Percentiles rank a stretch among this genome's conserved stretches.
These are phyloP conservation scores for Ascodesmis nigricans DNA, from an alignment of 495 filamentous ascomycete species.

Conservation along the genomic window DNA sequence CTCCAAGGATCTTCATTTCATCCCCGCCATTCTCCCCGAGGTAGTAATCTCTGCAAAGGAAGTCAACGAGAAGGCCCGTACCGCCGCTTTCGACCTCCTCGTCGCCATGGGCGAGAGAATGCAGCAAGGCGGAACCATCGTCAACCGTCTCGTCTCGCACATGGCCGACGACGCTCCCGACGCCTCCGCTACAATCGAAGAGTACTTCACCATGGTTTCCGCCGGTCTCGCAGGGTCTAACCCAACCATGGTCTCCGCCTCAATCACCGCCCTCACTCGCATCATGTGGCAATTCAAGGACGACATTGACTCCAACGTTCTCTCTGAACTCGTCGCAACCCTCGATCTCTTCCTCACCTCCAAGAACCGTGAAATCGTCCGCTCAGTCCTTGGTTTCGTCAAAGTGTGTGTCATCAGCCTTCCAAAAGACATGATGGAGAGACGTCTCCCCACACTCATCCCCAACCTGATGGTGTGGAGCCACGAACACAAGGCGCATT, in stretches of 20 bases:
- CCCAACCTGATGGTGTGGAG: slow-evolving; percentile 88
- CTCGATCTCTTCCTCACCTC: slow-evolving; percentile 85
- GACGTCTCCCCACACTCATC: slow-evolving; percentile 49
- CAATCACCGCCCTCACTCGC: slow-evolving; percentile 75
- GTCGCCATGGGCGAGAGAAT: slow-evolving; percentile 73
- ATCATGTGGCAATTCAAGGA: slow-evolving; percentile 75
- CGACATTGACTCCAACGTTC: slow-evolving; percentile 29
- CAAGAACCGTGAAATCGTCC: slow-evolving; percentile 89
- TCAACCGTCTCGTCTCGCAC: slow-evolving; percentile 62
- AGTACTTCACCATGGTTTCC: slow-evolving; percentile 95
- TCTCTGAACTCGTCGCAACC: slow-evolving; percentile 66
- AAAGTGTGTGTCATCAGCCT: slow-evolving; percentile 84
- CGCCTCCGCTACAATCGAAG: slow-evolving; percentile 58
- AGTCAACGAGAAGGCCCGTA: slow-evolving; percentile 80
- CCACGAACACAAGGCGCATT: slow-evolving; percentile 90
- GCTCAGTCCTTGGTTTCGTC: slow-evolving; percentile 77
- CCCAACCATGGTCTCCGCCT: slow-evolving; percentile 87
- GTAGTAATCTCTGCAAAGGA: slow-evolving; percentile 91
- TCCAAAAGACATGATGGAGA: slow-evolving; percentile 48
- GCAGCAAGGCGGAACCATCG: slow-evolving; percentile 46
- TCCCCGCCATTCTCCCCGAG: slow-evolving; percentile 74
- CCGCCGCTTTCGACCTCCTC: slow-evolving; percentile 71
- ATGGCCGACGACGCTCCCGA: slow-evolving; percentile 62
- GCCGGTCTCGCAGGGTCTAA: slow-evolving; percentile 78
- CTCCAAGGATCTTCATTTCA: slow-evolving; percentile 59